A percentile compares a stretch with the other conserved stretches of the same genome.
Conservation (phyloP, 208 protist species). For the Spongospora subterranea region DNA sequence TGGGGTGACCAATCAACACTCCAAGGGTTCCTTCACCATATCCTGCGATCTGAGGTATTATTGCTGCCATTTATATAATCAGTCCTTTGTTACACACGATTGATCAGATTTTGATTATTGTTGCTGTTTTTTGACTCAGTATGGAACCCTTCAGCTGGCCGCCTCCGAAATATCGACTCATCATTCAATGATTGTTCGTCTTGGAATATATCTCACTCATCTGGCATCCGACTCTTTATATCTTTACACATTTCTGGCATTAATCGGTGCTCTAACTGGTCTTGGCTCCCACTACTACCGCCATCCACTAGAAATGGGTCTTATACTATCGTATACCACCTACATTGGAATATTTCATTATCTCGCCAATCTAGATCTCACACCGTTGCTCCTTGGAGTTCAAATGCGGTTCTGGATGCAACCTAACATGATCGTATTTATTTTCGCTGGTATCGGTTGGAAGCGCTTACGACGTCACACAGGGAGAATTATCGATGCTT, state of each 20-base stretch:
- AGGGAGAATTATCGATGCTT: background rate
- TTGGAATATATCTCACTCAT: background rate
- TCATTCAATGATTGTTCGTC: background rate
- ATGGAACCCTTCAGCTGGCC: constrained; percentile 37
- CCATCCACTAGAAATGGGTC: background rate
- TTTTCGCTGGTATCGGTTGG: background rate
- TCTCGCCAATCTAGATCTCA: constrained; percentile 20
- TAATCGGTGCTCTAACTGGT: background rate
- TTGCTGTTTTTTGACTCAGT: too few species aligned
- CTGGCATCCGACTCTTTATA: background rate
- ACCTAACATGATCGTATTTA: constrained; percentile 25
- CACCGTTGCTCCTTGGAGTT: constrained; percentile 23
- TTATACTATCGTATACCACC: background rate
- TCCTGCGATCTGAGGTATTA: constrained; percentile 22
- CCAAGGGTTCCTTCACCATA: constrained; percentile 8
- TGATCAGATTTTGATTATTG: too few species aligned
- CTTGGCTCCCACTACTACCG: background rate
- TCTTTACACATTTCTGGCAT: background rate
- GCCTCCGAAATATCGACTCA: background rate
- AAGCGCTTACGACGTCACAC: background rate
- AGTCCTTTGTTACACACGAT: background rate
- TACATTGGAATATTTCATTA: constrained; percentile 43
- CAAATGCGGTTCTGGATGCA: constrained; percentile 53
- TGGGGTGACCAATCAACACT: constrained; percentile 15
- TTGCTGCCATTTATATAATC: background rate